phyloP scores from a whole-genome alignment of 2,329 filamentous ascomycete species.

The Exophiala lecanii-corni region DNA sequence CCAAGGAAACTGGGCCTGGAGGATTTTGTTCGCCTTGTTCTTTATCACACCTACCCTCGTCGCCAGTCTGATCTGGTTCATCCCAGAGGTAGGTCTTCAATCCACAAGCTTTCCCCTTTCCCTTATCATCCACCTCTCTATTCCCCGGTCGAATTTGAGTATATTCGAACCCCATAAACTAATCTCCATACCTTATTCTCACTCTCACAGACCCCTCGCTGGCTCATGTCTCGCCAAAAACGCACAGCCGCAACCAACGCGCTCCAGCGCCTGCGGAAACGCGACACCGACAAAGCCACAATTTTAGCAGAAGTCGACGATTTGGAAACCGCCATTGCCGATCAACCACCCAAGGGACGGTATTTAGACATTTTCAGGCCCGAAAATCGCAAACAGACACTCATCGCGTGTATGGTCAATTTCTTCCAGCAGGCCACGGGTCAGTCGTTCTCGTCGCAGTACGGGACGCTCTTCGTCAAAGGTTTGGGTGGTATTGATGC shows the following conservation, averaged over 20 bases:
- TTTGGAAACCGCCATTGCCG: conserved; percentile 2
- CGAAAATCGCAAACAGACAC: conserved; percentile 24
- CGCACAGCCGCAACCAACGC: neutral
- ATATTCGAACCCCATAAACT: no score
- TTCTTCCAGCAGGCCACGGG: conserved; percentile 28
- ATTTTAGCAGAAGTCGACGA: neutral
- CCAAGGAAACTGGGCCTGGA: conserved; percentile 31
- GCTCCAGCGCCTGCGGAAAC: neutral
- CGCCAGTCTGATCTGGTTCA: conserved; percentile 27
- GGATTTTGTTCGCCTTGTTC: conserved; percentile 35
- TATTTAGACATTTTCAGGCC: conserved; percentile 23
- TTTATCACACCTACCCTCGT: conserved; percentile 33
- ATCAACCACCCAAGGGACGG: conserved; percentile 19
- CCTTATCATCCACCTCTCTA: neutral
- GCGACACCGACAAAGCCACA: neutral
- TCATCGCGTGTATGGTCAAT: conserved; percentile 23
- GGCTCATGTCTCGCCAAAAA: neutral
- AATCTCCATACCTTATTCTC: no score
- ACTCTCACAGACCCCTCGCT: neutral
- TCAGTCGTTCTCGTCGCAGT: conserved; percentile 20
- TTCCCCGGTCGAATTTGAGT: neutral
- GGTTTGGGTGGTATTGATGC: conserved; percentile 24
- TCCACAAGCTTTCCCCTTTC: no score
- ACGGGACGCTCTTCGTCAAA: conserved; percentile 27
- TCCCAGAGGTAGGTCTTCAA: conserved; percentile 32